Conservation (phyloP, 2,329 filamentous ascomycete genomes). For the Fusarium sp. region DNA sequence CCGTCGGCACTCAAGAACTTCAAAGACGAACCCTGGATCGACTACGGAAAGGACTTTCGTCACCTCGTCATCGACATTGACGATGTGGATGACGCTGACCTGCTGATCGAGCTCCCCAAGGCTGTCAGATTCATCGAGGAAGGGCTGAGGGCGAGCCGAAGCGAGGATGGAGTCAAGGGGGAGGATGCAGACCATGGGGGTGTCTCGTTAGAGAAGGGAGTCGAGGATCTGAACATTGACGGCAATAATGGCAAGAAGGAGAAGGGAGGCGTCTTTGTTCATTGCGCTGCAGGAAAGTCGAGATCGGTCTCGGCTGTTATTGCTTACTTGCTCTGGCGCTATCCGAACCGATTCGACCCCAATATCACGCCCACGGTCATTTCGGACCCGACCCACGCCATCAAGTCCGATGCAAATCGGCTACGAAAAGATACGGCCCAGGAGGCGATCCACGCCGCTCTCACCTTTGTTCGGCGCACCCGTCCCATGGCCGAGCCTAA, state of each 20-base stretch:
- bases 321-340: conserved; percentile 84
- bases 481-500: conserved; percentile 90
- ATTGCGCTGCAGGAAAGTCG: conserved; percentile 95
- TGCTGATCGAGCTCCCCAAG: conserved; percentile 82
- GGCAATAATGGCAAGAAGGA: conserved; percentile 26
- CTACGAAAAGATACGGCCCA: conserved; percentile 52
- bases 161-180: conserved; percentile 8
- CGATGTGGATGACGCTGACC: conserved; percentile 89
- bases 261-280: conserved; percentile 64
- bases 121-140: conserved; percentile 87
- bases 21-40: conserved; percentile 61
- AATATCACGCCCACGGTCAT: conserved; percentile 48
- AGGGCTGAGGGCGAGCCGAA: conserved; percentile 63
- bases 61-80: conserved; percentile 88
- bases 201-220: conserved; percentile 33
- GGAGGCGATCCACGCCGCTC: conserved; percentile 68
- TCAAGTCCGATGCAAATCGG: conserved; percentile 26
- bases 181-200: conserved; percentile 33
- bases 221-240: conserved; percentile 26
- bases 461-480: conserved; percentile 75
- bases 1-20: conserved; percentile 55
- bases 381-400: conserved; percentile 28
- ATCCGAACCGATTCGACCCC: conserved; percentile 64
- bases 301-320: conserved; percentile 87
- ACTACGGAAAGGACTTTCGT: conserved; percentile 69